Evolutionary conservation across 2,329 filamentous ascomycete species (phyloP).

Genomic region (Hirsutella rhossiliensis): DNA sequence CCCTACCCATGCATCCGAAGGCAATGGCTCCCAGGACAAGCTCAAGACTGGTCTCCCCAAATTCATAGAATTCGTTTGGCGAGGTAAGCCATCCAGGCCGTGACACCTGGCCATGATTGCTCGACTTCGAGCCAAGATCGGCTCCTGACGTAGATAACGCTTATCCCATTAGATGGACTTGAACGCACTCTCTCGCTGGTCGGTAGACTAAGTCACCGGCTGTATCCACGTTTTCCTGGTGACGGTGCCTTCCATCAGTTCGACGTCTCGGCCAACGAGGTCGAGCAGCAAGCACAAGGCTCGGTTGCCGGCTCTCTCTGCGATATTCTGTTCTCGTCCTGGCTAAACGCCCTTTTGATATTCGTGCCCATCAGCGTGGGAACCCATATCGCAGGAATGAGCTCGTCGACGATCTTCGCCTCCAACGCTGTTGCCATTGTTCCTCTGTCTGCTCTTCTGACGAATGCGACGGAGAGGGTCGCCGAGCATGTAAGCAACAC

Average conservation of each 20-base stretch:
- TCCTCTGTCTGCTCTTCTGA: slow-evolving; percentile 43
- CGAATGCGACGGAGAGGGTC: slow-evolving; percentile 47
- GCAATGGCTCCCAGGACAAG: background rate
- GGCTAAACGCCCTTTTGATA: slow-evolving; percentile 53
- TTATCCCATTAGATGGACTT: background rate
- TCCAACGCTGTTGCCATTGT: slow-evolving; percentile 51
- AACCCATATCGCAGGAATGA: slow-evolving; percentile 27
- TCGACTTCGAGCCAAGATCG: too few relatives aligned
- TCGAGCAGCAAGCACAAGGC: background rate
- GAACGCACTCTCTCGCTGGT: background rate
- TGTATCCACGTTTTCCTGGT: background rate
- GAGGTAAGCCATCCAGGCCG: background rate
- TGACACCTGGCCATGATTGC: too few relatives aligned
- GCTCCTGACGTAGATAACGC: too few relatives aligned
- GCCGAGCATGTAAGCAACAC: slow-evolving; percentile 45
- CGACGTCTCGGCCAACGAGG: background rate
- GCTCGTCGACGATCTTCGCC: slow-evolving; percentile 35
- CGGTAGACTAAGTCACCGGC: background rate
- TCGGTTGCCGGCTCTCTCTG: slow-evolving; percentile 5
- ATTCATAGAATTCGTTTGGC: background rate
- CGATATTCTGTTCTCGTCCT: slow-evolving; percentile 23
- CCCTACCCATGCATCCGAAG: background rate
- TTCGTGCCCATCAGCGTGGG: slow-evolving; percentile 61
- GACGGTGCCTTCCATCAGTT: background rate
- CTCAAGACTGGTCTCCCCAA: background rate